Evolutionary conservation across 2,329 filamentous ascomycete genomes (phyloP).

Genomic region (Hortaea werneckii): DNA sequence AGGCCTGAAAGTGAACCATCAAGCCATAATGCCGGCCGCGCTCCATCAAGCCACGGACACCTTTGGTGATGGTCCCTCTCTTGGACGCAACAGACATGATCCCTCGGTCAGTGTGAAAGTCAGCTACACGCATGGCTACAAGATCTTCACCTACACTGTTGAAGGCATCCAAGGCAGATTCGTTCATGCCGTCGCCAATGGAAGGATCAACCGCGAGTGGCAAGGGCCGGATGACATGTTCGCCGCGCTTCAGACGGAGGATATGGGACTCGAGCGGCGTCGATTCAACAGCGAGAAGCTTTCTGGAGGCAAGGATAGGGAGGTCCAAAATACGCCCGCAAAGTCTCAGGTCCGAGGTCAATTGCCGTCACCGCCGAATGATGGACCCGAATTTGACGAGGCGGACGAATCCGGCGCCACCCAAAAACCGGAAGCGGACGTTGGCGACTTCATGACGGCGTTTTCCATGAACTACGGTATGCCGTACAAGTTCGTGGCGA

Average conservation of each 20-base stretch:
- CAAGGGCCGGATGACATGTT: conserved; percentile 56
- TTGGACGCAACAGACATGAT: conserved; percentile 17
- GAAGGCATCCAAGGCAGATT: conserved; percentile 36
- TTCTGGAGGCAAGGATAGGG: conserved; percentile 6
- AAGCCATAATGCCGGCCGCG: conserved; percentile 13
- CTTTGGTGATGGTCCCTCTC: conserved; percentile 17
- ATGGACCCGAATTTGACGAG: background rate
- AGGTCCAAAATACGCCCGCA: background rate
- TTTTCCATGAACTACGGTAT: conserved; percentile 40
- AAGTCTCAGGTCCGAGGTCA: background rate
- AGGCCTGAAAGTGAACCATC: conserved; percentile 15
- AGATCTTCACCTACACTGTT: conserved; percentile 37
- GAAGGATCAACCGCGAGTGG: conserved; percentile 38
- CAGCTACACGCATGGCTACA: conserved; percentile 30
- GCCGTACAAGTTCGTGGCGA: conserved; percentile 56
- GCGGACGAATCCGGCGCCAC: background rate
- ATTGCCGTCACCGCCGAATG: background rate
- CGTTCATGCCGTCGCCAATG: conserved; percentile 49
- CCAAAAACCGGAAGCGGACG: conserved; percentile 5
- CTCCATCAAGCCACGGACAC: conserved; percentile 21
- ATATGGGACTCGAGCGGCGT: conserved; percentile 29
- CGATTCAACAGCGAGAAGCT: conserved; percentile 13
- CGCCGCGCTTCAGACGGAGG: conserved; percentile 30
- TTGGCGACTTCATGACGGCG: conserved; percentile 24
- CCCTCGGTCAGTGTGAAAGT: conserved; percentile 26